These are phyloP conservation scores for Piper longum DNA, from an alignment of 164 flowering plant genomes.

Conservation along the genomic window DNA sequence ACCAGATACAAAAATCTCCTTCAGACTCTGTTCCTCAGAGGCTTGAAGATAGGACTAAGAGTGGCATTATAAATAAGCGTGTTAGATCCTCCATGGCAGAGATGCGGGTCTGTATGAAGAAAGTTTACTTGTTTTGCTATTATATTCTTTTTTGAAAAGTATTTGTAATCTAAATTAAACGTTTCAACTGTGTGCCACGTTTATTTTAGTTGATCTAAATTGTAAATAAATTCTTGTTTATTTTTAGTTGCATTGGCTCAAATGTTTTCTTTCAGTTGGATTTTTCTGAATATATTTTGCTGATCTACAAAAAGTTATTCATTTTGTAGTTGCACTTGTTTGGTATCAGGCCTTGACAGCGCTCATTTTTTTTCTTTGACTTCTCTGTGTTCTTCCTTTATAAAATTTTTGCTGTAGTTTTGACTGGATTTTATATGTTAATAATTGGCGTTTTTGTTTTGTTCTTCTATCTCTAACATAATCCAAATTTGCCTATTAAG, in stretches of 20 bases:
- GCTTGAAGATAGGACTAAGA: slow-evolving; percentile 52
- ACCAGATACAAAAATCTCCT: slow-evolving; percentile 33
- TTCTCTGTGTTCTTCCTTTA: too few species aligned
- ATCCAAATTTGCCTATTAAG: background rate
- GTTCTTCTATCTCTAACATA: background rate
- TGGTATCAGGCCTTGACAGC: too few species aligned
- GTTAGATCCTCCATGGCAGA: slow-evolving; percentile 62
- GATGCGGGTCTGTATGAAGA: slow-evolving; percentile 37
- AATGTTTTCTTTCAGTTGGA: too few species aligned
- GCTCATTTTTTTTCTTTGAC: too few species aligned
- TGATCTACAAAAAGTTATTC: too few species aligned
- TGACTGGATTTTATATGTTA: background rate
- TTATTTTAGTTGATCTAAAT: too few species aligned
- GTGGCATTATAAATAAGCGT: slow-evolving; percentile 49
- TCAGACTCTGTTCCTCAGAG: slow-evolving; percentile 32
- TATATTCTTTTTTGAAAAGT: background rate
- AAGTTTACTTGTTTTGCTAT: background rate
- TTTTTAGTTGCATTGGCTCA: too few species aligned
- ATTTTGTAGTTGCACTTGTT: too few species aligned
- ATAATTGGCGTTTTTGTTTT: background rate
- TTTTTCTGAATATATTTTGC: too few species aligned
- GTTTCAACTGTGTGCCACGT: too few species aligned
- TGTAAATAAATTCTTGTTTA: too few species aligned
- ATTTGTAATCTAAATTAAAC: background rate
- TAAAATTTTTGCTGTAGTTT: background rate